Evolutionary conservation across 805 yeast genomes (phyloP), one percentile per base, ranked within the genome.

Genomic region (Sungouiozyma ichnusensis): DNA sequence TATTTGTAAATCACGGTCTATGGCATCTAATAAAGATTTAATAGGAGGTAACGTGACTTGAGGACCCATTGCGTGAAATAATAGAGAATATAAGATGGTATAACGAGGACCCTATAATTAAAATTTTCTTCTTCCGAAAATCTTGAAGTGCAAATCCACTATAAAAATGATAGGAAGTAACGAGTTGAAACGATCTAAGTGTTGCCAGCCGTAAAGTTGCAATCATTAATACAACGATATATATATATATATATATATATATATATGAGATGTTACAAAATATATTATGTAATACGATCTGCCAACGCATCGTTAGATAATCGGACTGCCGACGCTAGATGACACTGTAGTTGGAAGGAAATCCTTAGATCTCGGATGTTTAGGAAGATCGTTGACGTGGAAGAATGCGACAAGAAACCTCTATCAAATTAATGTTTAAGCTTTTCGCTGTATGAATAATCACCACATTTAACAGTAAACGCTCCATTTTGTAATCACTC

Each of bases 1-100:
- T 4, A 16, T 9, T 9, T 27, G 31, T 34, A 29, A 34, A 18
- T 44, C 39, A 19, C 9, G 31, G 16, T 44, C 41, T 14, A 46
- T 18, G 5, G 45, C 39, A 13, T 44, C 45, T 19, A 46, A 44
- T 11, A 46, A 20, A 17, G 20, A 29, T 34, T 44, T 44, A 5
- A 46, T 46, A 16, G 49, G 42, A 15, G 49, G 49, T 18, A 46
- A 17, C 36, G 31, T 31, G 2, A 42, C 34, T 7, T 41, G 29
- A 24, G 29, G 29, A 24, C 29, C 29, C 29, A 24, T 33, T n/a
- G 29, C 11, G 11, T 24, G 11, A 6, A n/a, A n/a, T n/a, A n/a
- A n/a, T n/a, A n/a, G n/a, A n/a, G n/a, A n/a, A n/a, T n/a, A n/a
- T n/a, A n/a, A n/a, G n/a, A n/a, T n/a, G n/a, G n/a, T n/a, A n/a